These are phyloP conservation scores for Didymella keratinophila DNA, from an alignment of 2,329 filamentous ascomycete genomes.

Conservation along the genomic window DNA sequence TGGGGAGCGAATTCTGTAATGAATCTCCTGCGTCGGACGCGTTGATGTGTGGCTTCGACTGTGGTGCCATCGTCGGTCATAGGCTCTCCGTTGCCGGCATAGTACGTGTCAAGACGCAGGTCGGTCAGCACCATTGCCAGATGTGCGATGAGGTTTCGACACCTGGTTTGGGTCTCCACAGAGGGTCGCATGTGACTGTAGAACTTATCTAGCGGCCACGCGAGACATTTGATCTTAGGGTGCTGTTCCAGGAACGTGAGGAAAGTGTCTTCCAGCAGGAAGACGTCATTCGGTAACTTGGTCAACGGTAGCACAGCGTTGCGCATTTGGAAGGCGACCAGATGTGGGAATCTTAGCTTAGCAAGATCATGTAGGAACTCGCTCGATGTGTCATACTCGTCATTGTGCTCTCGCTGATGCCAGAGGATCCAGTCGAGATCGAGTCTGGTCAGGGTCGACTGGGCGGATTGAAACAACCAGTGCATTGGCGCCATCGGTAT, in stretches of 20 bases:
- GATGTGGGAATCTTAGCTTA: conserved; percentile 52
- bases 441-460: conserved; percentile 42
- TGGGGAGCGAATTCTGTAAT: conserved; percentile 54
- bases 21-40: conserved; percentile 48
- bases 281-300: conserved; percentile 47
- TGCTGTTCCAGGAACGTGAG: conserved; percentile 57
- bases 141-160: conserved; percentile 48
- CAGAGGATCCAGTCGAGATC: conserved; percentile 49
- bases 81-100: conserved; percentile 39
- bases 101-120: conserved; percentile 53
- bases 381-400: conserved; percentile 20
- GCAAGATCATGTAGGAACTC: conserved; percentile 41
- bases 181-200: conserved; percentile 45
- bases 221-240: conserved; percentile 53
- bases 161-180: conserved; percentile 33
- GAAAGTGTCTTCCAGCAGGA: conserved; percentile 49
- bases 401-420: conserved; percentile 31
- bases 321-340: conserved; percentile 56
- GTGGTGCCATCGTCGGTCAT: conserved; percentile 39
- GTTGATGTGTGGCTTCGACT: conserved; percentile 27
- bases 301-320: conserved; percentile 53
- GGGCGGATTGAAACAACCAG: conserved; percentile 33
- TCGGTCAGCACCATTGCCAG: conserved; percentile 52
- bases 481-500: conserved; percentile 24
- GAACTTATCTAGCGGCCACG: conserved; percentile 58